A percentile compares a stretch with the other conserved stretches of the same genome.
phyloP scores from a whole-genome alignment of 179 eudicot species.

The Patellifolia procumbens region DNA sequence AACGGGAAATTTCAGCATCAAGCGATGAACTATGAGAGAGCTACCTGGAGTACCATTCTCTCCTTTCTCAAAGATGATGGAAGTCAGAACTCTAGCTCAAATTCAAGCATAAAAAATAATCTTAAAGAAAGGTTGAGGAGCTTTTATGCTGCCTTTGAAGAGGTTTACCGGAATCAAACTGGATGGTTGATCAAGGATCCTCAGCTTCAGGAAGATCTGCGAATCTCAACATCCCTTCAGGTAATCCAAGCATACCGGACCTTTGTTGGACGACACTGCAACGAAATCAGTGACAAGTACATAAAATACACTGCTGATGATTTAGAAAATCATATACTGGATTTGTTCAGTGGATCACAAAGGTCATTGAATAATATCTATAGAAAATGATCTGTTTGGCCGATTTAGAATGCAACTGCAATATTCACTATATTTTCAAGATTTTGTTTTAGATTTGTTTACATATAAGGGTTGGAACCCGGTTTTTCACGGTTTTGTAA shows the following conservation, averaged over 20 bases:
- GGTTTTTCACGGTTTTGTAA: not conserved
- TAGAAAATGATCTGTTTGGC: constrained; percentile 24
- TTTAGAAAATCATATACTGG: constrained; percentile 50
- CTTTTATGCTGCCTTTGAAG: constrained; percentile 62
- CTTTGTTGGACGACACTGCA: constrained; percentile 38
- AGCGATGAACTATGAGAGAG: constrained; percentile 57
- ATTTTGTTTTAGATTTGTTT: constrained; percentile 7
- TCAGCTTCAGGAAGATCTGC: constrained; percentile 65
- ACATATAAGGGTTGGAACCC: constrained; percentile 15
- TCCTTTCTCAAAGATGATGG: constrained; percentile 51
- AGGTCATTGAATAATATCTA: constrained; percentile 29
- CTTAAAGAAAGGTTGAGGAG: constrained; percentile 53
- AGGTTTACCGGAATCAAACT: constrained; percentile 57
- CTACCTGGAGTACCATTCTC: constrained; percentile 61
- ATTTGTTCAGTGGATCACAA: constrained; percentile 64
- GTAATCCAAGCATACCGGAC: constrained; percentile 65
- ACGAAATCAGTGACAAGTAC: constrained; percentile 48
- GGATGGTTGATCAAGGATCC: constrained; percentile 58
- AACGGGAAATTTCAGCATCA: constrained; percentile 52
- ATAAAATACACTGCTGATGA: constrained; percentile 70
- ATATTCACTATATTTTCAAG: constrained; percentile 9
- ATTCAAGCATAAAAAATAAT: constrained; percentile 29
- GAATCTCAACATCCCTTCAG: constrained; percentile 50
- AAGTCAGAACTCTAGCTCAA: constrained; percentile 27
- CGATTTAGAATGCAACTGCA: not conserved